Evolutionary conservation across 257 asterid genomes (phyloP), one percentile per base, ranked within the genome.

Genomic region (Nyctanthes arbortristis): DNA sequence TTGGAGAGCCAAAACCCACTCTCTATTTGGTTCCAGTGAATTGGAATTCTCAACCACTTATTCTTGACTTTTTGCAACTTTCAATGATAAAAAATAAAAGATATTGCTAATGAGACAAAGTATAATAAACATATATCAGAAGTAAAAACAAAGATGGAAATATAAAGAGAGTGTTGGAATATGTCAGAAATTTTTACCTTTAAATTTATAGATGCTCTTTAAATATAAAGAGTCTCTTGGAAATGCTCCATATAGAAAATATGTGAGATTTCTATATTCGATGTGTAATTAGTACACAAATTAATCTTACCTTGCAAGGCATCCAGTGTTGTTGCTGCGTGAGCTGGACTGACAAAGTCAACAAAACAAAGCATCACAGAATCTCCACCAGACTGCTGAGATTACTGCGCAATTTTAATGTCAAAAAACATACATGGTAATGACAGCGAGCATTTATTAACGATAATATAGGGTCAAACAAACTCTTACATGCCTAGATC

Each of bases 251-350:
- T 12, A 39, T 13, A 39, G 54, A 22, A 43, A 16, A 2, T 43
- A 43, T 43, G n/a, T 1, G 8, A 14, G 8, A 10, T n/a, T 22
- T 45, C n/a, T 45, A 24, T n/a, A n/a, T n/a, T n/a, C n/a, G n/a
- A n/a, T n/a, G n/a, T n/a, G n/a, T n/a, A n/a, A n/a, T n/a, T n/a
- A n/a, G n/a, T n/a, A n/a, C n/a, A n/a, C n/a, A n/a, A n/a, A n/a
- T n/a, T 30, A 49, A 65, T 36, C 75, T 70, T 61, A 89, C 96
- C 96, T 84, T 91, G 90, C 61, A 87, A 76, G 45, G 93, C 88
- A 60, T 84, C 90, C 96, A 85, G 78, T 0, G 96, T 93, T 27
- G 93, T 84, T 65, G 93, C 96, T 32, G 97, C 95, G 83, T 86
- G 88, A 60, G 91, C 87, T 74, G 96, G 95, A 72, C 88, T 87